These are phyloP conservation scores for Aureobasidium pullulans DNA, from an alignment of 2,329 filamentous ascomycete species.

Conservation along the genomic window DNA sequence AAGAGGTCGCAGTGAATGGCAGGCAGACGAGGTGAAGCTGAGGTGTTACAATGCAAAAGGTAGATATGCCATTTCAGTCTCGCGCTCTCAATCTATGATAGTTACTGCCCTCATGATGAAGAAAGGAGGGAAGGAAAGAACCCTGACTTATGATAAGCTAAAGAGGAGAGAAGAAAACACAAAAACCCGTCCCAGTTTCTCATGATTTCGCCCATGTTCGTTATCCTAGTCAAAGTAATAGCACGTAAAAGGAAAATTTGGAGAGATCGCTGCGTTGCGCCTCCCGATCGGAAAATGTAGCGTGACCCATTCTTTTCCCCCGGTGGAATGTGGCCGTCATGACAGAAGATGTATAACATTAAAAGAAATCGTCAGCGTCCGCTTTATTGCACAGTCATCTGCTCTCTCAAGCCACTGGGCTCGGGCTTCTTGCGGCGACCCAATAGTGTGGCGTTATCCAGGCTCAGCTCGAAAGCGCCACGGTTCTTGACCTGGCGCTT, in stretches of 20 bases:
- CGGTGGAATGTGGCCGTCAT: background rate
- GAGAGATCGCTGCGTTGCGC: background rate
- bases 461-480: conserved; percentile 82
- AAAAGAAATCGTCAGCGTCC: background rate
- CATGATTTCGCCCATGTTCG: conserved; percentile 8
- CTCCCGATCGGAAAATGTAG: background rate
- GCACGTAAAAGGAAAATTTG: background rate
- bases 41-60: background rate
- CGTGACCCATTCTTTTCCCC: background rate
- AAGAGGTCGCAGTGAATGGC: too few species aligned
- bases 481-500: conserved; percentile 71
- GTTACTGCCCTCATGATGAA: background rate
- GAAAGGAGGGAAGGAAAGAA: background rate
- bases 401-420: conserved; percentile 39
- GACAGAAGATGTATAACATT: background rate
- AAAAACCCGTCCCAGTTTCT: background rate
- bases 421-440: conserved; percentile 56
- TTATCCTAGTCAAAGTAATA: conserved; percentile 1
- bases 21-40: too few species aligned
- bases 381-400: conserved; percentile 25
- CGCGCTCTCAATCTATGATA: conserved; percentile 7
- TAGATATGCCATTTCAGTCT: conserved; percentile 5
- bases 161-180: background rate
- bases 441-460: conserved; percentile 84
- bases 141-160: background rate